Conservation (phyloP, 2,329 filamentous ascomycete genomes). For the Phoma sp. region DNA sequence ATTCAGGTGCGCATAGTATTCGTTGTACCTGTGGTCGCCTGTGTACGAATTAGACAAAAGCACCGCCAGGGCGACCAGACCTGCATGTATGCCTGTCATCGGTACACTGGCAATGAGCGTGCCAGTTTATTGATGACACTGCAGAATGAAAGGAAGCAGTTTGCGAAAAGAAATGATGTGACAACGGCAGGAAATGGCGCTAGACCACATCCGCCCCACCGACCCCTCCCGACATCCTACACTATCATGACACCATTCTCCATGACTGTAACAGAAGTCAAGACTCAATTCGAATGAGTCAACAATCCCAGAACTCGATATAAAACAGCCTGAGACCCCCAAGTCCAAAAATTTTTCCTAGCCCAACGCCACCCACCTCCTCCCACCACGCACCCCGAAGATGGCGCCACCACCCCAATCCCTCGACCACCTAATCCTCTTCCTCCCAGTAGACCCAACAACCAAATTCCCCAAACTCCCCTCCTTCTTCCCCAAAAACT, state of each 20-base stretch:
- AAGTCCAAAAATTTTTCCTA: neutral
- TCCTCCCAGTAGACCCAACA: slow-evolving; percentile 64
- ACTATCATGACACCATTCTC: neutral
- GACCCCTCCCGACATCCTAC: slow-evolving; percentile 3
- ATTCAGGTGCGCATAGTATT: too few species aligned
- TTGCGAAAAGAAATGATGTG: slow-evolving; percentile 10
- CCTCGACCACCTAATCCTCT: slow-evolving; percentile 70
- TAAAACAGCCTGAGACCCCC: neutral
- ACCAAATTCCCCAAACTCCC: slow-evolving; percentile 41
- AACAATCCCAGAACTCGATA: neutral
- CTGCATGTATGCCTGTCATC: too few species aligned
- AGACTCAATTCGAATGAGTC: slow-evolving; percentile 1
- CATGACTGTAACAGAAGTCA: neutral
- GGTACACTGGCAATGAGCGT: too few species aligned
- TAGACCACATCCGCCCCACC: slow-evolving; percentile 5
- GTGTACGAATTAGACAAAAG: too few species aligned
- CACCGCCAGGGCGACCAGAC: too few species aligned
- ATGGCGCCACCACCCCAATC: slow-evolving; percentile 14
- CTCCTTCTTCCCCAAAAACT: slow-evolving; percentile 60
- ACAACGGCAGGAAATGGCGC: neutral
- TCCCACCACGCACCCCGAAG: neutral
- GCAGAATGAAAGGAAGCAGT: slow-evolving; percentile 7
- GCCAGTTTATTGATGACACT: too few species aligned
- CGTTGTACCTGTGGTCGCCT: too few species aligned
- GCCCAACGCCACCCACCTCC: neutral